Base-by-base conservation (phyloP, 2,329 filamentous ascomycete species). In the Xylariomycetidae sp. region DNA sequence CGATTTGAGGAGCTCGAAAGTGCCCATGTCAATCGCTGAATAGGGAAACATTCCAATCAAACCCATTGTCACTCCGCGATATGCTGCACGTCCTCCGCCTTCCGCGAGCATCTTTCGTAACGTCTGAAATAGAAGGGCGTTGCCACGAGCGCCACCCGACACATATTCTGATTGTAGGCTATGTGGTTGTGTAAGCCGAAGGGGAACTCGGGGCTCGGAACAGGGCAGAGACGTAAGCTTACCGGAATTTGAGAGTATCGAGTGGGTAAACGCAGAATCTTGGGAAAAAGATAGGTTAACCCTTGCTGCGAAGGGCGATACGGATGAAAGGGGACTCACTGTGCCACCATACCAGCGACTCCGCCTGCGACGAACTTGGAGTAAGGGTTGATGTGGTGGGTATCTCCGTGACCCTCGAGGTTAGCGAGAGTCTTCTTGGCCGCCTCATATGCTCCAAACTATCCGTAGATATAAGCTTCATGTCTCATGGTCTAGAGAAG, bases 11-110 rank as follows among this genome's bases (percentile, higher is more conserved):
- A 92, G 80, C 63, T 98, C 92, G 54, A 97, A 98, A 1, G 88
- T 95, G 45, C 87, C 88, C 53, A 98, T 82, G 56, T 98, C 92
- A 54, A 98, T 94, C 31, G 92, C 92, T 26, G 88, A 90, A 59
- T 97, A 98, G 0, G 92, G 92, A 52, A 98, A 98, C 80, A 97
- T 96, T 57, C 92, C 92, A 31, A 96, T 66, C 4, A 98, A 72
- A 12, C 92, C 92, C 77, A 97, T 92, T 0, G 88, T 89, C 20
- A 98, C 74, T 25, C 92, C 92, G 34, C 90, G 87, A 60, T 97
- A 98, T 43, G 88, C 90, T 6, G 85, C 74, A 19, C 76, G 69
- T 17, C 89, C 47, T 15, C 87, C 87, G 38, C 86, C 85, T 38
- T 80, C 76, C 25, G 72, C 74, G 69, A 82, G 88, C 83, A 98